phyloP scores from a whole-genome alignment of 2,329 filamentous ascomycete species.

The Calonectria honghensis region DNA sequence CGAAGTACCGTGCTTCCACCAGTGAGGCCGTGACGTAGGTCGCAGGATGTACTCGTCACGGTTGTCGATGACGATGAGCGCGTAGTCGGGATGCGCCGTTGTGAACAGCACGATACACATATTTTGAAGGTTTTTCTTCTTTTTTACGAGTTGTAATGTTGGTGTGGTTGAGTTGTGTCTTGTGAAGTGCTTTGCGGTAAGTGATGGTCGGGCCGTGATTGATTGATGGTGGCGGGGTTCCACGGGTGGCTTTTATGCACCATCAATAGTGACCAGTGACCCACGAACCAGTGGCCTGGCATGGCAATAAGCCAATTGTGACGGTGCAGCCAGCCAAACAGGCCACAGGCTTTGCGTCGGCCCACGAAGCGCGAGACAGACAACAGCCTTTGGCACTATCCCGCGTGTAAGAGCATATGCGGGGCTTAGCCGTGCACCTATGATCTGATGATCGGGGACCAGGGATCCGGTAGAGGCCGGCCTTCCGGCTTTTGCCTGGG shows the following conservation, averaged over 20 bases:
- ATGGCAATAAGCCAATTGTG: conserved; percentile 27
- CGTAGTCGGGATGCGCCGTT: conserved; percentile 84
- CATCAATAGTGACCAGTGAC: conserved; percentile 27
- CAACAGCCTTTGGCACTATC: background rate
- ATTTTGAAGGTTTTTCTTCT: conserved; percentile 27
- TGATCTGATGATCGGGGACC: conserved; percentile 49
- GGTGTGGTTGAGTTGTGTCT: conserved; percentile 34
- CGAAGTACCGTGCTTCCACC: conserved; percentile 72
- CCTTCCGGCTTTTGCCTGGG: conserved; percentile 46
- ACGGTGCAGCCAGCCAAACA: conserved; percentile 32
- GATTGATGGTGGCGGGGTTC: conserved; percentile 36
- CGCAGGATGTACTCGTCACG: conserved; percentile 83
- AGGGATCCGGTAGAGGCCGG: conserved; percentile 48
- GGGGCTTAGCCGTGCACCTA: conserved; percentile 50
- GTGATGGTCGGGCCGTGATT: conserved; percentile 40
- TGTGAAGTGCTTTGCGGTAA: conserved; percentile 35
- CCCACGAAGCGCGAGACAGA: conserved; percentile 36
- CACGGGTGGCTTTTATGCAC: conserved; percentile 46
- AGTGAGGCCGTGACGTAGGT: conserved; percentile 78
- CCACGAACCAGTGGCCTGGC: conserved; percentile 26
- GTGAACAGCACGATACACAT: conserved; percentile 89
- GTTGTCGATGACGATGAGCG: conserved; percentile 85
- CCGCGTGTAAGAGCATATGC: conserved; percentile 25
- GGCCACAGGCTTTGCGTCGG: conserved; percentile 38
- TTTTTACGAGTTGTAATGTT: conserved; percentile 32